phyloP scores from a whole-genome alignment of 768 basidiomycete genomes.

The Pisolithus orientalis region DNA sequence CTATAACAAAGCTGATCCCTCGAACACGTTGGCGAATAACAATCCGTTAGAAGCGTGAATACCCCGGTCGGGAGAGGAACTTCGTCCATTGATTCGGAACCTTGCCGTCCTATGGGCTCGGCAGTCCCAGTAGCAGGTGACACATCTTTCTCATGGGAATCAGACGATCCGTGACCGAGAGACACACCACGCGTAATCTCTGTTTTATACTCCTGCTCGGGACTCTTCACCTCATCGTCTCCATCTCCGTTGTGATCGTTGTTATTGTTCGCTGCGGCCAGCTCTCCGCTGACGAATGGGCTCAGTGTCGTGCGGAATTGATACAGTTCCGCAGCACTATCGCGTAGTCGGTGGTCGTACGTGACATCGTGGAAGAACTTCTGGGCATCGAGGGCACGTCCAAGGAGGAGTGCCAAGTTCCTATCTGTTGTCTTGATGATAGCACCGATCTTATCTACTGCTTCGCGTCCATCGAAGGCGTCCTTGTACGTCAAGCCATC shows the following conservation, averaged over 20 bases:
- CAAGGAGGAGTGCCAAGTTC: conserved; percentile 91
- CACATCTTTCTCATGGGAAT: conserved; percentile 30
- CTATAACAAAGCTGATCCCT: conserved; percentile 94
- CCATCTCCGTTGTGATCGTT: conserved; percentile 26
- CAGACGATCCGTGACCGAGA: conserved; percentile 27
- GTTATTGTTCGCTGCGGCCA: conserved; percentile 27
- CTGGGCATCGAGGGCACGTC: conserved; percentile 92
- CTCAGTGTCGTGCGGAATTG: conserved; percentile 85
- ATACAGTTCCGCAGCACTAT: conserved; percentile 84
- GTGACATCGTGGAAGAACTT: conserved; percentile 99
- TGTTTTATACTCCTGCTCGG: conserved; percentile 13
- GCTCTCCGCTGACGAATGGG: conserved; percentile 78
- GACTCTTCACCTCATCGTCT: conserved; percentile 28
- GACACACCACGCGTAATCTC: conserved; percentile 19
- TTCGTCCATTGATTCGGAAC: conserved; percentile 49
- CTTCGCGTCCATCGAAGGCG: conserved; percentile 94
- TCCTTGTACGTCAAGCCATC: conserved; percentile 96
- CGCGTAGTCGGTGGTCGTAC: conserved; percentile 92
- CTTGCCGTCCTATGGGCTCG: conserved; percentile 28
- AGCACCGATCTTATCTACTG: conserved; percentile 94
- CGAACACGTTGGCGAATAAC: conserved; percentile 96
- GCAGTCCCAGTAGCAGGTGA: conserved; percentile 20
- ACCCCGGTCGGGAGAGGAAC: conserved; percentile 82
- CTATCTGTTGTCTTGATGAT: conserved; percentile 98
- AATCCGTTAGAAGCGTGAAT: conserved; percentile 93